These are phyloP conservation scores for Colletotrichum lini DNA, from an alignment of 2,329 filamentous ascomycete genomes.

Conservation along the genomic window DNA sequence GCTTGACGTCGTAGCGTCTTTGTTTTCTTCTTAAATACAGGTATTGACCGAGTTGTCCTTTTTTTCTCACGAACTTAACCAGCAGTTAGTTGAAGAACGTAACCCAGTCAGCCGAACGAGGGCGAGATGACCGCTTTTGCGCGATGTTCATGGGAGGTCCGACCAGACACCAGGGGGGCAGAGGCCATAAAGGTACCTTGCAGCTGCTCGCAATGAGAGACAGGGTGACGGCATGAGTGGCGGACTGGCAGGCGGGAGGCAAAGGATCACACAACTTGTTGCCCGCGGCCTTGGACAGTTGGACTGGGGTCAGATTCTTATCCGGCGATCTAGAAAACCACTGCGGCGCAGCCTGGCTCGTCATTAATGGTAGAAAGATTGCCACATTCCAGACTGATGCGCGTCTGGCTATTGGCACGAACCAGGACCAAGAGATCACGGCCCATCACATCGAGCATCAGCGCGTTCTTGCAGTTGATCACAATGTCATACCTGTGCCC, in stretches of 20 bases:
- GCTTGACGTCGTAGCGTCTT: slow-evolving; percentile 16
- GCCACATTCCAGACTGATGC: slow-evolving; percentile 14
- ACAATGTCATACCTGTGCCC: slow-evolving; percentile 17
- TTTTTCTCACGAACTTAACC: no score
- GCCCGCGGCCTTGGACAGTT: neutral
- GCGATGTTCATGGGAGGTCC: slow-evolving; percentile 2
- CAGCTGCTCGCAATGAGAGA: neutral
- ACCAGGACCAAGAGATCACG: neutral
- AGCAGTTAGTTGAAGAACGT: no score
- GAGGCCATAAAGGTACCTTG: neutral
- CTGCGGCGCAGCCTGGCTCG: slow-evolving; percentile 2
- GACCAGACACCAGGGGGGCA: neutral
- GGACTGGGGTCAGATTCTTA: slow-evolving; percentile 23
- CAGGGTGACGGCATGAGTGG: slow-evolving; percentile 18
- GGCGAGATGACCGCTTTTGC: slow-evolving; percentile 17
- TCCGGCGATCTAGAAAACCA: slow-evolving; percentile 15
- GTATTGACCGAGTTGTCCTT: neutral
- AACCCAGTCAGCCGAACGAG: slow-evolving; percentile 4
- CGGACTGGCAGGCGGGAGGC: slow-evolving; percentile 32
- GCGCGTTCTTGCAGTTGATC: slow-evolving; percentile 2
- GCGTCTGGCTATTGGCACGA: slow-evolving; percentile 15
- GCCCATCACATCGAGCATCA: slow-evolving; percentile 1
- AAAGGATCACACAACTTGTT: slow-evolving; percentile 3
- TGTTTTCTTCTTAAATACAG: slow-evolving; percentile 1
- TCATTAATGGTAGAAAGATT: slow-evolving; percentile 18